Evolutionary conservation across 345 rosid species (phyloP).

Genomic region (Eucalyptus dawsonii): DNA sequence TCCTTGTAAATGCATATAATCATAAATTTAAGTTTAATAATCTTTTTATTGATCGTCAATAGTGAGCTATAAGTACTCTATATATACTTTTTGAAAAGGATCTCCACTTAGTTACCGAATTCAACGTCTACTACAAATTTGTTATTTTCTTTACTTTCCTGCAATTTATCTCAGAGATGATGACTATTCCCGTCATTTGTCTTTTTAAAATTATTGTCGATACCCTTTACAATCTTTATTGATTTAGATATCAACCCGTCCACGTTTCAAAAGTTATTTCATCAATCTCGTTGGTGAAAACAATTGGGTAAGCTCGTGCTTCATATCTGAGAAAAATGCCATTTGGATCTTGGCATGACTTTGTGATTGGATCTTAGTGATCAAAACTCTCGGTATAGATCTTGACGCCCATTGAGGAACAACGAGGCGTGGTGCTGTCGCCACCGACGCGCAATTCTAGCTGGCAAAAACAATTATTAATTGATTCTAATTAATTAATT

Average conservation of each 20-base stretch:
- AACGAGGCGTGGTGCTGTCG: neutral
- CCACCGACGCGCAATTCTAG: neutral
- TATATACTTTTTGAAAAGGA: neutral
- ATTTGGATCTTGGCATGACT: neutral
- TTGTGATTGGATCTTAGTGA: neutral
- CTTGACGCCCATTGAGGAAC: neutral
- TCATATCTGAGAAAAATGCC: neutral
- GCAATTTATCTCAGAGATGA: rapidly evolving
- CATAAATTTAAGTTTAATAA: no score
- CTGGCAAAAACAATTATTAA: neutral
- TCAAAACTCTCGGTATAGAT: neutral
- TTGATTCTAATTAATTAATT: neutral
- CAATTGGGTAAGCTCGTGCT: neutral
- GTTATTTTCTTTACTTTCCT: neutral
- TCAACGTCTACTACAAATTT: neutral
- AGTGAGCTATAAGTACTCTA: neutral
- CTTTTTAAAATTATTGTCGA: neutral
- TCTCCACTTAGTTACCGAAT: neutral
- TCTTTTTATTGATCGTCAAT: no score
- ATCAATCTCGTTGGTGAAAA: neutral
- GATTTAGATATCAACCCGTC: neutral
- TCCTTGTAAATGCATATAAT: no score
- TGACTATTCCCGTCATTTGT: rapidly evolving
- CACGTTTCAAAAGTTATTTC: neutral
- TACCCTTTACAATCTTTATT: neutral